Percentiles rank a stretch among this genome's conserved stretches.
Evolutionary conservation across 2,329 filamentous ascomycete species (phyloP).

Genomic region (Fusarium euwallaceae): DNA sequence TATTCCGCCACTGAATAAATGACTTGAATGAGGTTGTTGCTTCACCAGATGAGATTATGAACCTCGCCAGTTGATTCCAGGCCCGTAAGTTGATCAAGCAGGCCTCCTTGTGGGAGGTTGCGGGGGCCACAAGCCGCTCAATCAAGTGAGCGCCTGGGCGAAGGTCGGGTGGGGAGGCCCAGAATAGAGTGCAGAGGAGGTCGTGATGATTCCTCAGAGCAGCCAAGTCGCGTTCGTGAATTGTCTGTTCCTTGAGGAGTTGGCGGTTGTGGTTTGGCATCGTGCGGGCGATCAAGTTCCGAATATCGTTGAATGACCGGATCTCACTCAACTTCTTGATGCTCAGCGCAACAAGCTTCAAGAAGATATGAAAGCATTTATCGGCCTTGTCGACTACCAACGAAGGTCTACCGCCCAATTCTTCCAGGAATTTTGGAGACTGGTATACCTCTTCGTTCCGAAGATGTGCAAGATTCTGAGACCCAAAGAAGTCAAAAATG

Average conservation of each 20-base stretch:
- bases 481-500: constrained; percentile 77
- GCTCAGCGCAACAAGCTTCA: constrained; percentile 72
- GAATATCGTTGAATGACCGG: constrained; percentile 68
- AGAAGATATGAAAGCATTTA: constrained; percentile 75
- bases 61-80: constrained; percentile 73
- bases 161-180: constrained; percentile 69
- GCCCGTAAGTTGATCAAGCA: constrained; percentile 73
- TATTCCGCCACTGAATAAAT: constrained; percentile 64
- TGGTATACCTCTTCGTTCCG: constrained; percentile 74
- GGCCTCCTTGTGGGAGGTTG: constrained; percentile 74
- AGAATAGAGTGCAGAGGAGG: constrained; percentile 75
- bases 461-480: constrained; percentile 71
- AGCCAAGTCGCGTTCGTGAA: constrained; percentile 72
- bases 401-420: constrained; percentile 61
- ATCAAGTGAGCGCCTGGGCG: constrained; percentile 68
- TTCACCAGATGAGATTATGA: constrained; percentile 63
- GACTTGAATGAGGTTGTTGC: constrained; percentile 63
- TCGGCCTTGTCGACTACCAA: constrained; percentile 68
- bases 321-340: constrained; percentile 64
- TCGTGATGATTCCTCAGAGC: constrained; percentile 78
- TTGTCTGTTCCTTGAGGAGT: constrained; percentile 71
- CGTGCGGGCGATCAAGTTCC: constrained; percentile 71
- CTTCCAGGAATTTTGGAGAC: constrained; percentile 72
- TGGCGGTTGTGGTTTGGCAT: constrained; percentile 76
- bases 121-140: constrained; percentile 70